Percentiles rank a stretch among this genome's conserved stretches.
These are phyloP conservation scores for Blepharisma undulans DNA, from an alignment of 169 alveolate species.

Conservation along the genomic window DNA sequence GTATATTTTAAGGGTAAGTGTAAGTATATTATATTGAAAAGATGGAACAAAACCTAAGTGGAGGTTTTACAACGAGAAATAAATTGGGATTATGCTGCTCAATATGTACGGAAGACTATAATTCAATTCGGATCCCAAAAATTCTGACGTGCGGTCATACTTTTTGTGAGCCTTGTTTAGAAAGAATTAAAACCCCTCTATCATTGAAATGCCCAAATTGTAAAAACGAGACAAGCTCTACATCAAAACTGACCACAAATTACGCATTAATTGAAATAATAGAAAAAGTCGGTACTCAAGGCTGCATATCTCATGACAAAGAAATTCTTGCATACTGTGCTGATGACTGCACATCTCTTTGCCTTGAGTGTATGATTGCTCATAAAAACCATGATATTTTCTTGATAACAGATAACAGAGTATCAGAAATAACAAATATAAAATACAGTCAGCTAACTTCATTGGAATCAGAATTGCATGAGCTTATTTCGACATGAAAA, in stretches of 20 bases:
- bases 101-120: neutral
- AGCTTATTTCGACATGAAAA: neutral
- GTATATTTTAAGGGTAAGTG: too few relatives aligned
- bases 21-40: neutral
- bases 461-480: neutral
- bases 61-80: neutral
- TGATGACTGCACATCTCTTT: neutral
- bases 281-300: neutral
- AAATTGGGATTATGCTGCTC: neutral
- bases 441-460: neutral
- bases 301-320: neutral
- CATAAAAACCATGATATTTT: neutral
- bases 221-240: neutral
- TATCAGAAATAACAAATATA: neutral
- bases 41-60: neutral
- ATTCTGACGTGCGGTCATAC: conserved; percentile 18
- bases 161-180: neutral
- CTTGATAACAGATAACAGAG: neutral
- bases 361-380: neutral
- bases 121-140: neutral
- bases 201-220: neutral
- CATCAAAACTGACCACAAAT: neutral
- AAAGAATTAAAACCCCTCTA: neutral
- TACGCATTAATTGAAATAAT: neutral
- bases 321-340: neutral